A percentile compares a stretch with the other conserved stretches of the same genome.
These are phyloP conservation scores for Chlorokybus atmophyticus DNA, from an alignment of 139 green algal genomes.

Conservation along the genomic window DNA sequence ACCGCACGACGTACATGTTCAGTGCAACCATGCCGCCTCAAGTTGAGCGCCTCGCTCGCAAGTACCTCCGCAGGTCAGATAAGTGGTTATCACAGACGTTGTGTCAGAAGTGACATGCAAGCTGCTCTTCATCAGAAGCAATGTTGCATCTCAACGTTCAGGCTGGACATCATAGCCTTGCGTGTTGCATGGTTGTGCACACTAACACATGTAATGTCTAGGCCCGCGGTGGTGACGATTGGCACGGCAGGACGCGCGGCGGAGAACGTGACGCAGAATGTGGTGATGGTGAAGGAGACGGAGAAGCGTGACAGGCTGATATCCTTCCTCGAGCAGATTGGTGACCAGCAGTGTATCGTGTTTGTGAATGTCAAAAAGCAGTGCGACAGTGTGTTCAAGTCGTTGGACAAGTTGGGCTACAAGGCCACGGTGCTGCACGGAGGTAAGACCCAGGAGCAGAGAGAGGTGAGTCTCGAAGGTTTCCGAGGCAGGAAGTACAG, in stretches of 20 bases:
- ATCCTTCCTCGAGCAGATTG: slow-evolving; percentile 19
- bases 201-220: no score
- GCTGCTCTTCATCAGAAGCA: no score
- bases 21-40: slow-evolving; percentile 85
- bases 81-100: no score
- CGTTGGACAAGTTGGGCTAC: slow-evolving; percentile 39
- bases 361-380: slow-evolving; percentile 91
- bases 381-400: slow-evolving; percentile 61
- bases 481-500: slow-evolving; percentile 84
- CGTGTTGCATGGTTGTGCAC: no score
- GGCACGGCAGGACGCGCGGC: slow-evolving; percentile 67
- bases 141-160: no score
- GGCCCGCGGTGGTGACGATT: slow-evolving; percentile 84
- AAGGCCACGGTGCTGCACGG: slow-evolving; percentile 73
- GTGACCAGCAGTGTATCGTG: slow-evolving; percentile 71
- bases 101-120: no score
- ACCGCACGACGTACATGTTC: slow-evolving; percentile 99
- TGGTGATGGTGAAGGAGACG: slow-evolving; percentile 45
- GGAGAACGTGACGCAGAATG: slow-evolving; percentile 78
- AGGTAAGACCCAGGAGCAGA: slow-evolving; percentile 72
- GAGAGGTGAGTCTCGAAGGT: slow-evolving; percentile 54
- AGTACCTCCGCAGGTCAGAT: slow-evolving; percentile 74
- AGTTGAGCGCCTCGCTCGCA: slow-evolving; percentile 59
- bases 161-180: no score
- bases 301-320: slow-evolving; percentile 26